Base-by-base conservation (phyloP, 805 yeast genomes). In the Ogataea wickerhamii region DNA sequence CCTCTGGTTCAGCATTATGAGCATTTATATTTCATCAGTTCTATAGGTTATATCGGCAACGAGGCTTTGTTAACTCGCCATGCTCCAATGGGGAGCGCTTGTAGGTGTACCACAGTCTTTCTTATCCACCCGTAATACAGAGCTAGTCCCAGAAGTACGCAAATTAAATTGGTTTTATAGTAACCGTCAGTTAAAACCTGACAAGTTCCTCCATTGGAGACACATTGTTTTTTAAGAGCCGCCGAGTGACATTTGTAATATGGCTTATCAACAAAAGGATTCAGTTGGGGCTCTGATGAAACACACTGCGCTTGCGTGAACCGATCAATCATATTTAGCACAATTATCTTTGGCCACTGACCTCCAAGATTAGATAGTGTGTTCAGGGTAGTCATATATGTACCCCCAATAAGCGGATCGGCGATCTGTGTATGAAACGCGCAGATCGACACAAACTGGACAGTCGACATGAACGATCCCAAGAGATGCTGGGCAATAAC, bases 381-480 rank as follows among this genome's bases (percentile, higher is more conserved):
- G 61, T 93, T 93, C 41, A 93, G 68, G 0, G 95, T 81, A 0
- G 98, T 93, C 98, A 93, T 91, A 60, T 93, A 93, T 0, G 98
- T 93, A 2, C 98, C 98, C 13, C 98, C 98, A 52, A 93, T 86
- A 14, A 80, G 64, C 0, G 98, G 98, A 58, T 93, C 98, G 2
- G 98, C 96, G 38, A 93, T 85, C 51, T 82, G 80, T 3, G 97
- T 91, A 63, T 91, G 97, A 70, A 93, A 93, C 0, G 98, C 95
- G 55, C 88, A 83, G 29, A 93, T 78, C 1, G 95, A 84, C 14
- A 93, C 98, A 65, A 93, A 91, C 62, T 91, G 98, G 40, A 93
- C 81, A 0, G 98, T 93, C 5, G 88, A 74, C 95, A 91, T 86
- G 62, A 93, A 89, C 7, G 95, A 84, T 13, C 94, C 86, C 24